phyloP scores from a whole-genome alignment of 345 rosid species.

The Salix dunnii region DNA sequence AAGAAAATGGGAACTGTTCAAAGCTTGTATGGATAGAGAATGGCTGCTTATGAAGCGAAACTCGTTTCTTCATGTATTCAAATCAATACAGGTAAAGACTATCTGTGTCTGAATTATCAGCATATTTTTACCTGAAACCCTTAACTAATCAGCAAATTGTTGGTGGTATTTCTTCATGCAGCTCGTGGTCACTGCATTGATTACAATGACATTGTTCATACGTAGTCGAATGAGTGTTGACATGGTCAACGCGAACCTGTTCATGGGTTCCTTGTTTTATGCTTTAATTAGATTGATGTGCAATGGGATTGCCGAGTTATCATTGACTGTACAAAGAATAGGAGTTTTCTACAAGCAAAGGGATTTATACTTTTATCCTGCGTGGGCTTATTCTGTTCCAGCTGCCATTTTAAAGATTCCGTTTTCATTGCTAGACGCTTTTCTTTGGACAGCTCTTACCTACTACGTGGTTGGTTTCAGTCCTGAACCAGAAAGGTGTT shows the following conservation, averaged over 20 bases:
- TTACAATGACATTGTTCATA: constrained; percentile 40
- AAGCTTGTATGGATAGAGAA: constrained; percentile 61
- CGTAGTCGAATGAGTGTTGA: constrained; percentile 35
- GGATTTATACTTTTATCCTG: constrained; percentile 46
- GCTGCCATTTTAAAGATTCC: constrained; percentile 43
- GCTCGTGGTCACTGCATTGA: constrained; percentile 35
- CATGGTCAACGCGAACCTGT: constrained; percentile 29
- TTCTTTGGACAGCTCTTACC: constrained; percentile 51
- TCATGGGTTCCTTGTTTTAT: constrained; percentile 39
- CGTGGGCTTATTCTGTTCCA: constrained; percentile 50
- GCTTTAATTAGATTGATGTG: constrained; percentile 32
- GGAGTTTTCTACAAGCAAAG: constrained; percentile 48
- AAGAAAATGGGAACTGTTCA: constrained; percentile 53
- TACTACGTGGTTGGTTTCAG: constrained; percentile 51
- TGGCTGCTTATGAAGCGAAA: constrained; percentile 56
- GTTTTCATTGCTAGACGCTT: constrained; percentile 41
- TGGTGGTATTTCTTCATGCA: constrained; percentile 14
- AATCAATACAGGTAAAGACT: constrained; percentile 38
- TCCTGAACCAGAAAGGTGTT: constrained; percentile 47
- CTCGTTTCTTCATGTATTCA: constrained; percentile 39
- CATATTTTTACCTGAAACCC: too few species aligned
- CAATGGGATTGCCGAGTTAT: constrained; percentile 40
- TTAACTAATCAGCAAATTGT: too few species aligned
- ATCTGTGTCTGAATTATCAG: neutral
- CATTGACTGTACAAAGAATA: constrained; percentile 40